Base-by-base conservation (phyloP, 2,329 filamentous ascomycete species). In the Trichoderma brevicompactum region DNA sequence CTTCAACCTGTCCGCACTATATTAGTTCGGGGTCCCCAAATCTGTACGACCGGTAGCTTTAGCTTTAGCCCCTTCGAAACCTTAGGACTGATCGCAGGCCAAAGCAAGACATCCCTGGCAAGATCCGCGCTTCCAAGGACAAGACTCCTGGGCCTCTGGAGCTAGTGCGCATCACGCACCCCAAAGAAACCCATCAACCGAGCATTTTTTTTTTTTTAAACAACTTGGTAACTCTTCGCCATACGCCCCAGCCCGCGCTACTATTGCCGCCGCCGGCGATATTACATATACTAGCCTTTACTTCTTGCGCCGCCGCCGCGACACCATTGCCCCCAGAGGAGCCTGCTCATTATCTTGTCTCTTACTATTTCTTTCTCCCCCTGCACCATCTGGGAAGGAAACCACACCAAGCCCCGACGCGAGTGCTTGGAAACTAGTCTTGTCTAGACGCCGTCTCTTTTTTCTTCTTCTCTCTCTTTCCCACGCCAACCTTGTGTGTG, bases 11-110 rank as follows among this genome's bases (percentile, higher is more conserved):
- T 49, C 69, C 73, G 74, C 74, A 77, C 76, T 78, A 78, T 78
- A 78, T 76, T 78, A 78, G 76, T 76, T 28, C 72, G 70, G 70
- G 70, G 73, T 76, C 75, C 76, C 75, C 74, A 76, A 76, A 59
- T 60, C 65, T 65, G 65, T 66, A 40, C 41, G 53, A 66, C 65
- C 53, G 65, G 40, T 59, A 56, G 65, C 40, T 66, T 36, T 65
- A 66, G 66, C 66, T 58, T 67, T 69, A 68, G 69, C 58, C 69
- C 68, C 69, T 65, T 66, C 70, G 65, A 67, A 69, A 68, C 67
- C 36, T 72, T 66, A 66, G 62, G 36, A 28, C 49, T 72, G 66
- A 71, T 71, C 70, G 68, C 65, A 67, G 69, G 65, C 65, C 64
- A 68, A 69, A 65, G 68, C 69, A 70, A 70, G 49, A 66, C 66